phyloP scores from a whole-genome alignment of 495 filamentous ascomycete genomes.

The Talaromyces ruber region DNA sequence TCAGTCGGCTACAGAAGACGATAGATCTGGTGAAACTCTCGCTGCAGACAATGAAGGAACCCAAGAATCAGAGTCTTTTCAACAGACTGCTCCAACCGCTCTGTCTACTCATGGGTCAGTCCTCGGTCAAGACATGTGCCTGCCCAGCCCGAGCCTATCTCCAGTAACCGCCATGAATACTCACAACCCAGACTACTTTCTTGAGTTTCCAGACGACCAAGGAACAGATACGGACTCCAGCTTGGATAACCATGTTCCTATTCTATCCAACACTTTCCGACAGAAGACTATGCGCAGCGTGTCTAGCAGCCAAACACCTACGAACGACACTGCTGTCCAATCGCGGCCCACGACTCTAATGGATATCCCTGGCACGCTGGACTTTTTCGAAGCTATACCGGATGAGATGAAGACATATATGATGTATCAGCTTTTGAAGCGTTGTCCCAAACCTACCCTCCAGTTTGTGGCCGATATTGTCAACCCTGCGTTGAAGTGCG shows the following conservation, averaged over 20 bases:
- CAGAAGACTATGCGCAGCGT: constrained; percentile 10
- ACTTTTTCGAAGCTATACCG: constrained; percentile 85
- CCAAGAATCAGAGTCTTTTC: constrained; percentile 9
- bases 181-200: constrained; percentile 35
- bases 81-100: constrained; percentile 20
- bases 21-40: constrained; percentile 4
- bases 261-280: constrained; percentile 15
- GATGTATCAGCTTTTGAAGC: constrained; percentile 88
- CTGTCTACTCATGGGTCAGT: constrained; percentile 44
- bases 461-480: constrained; percentile 88
- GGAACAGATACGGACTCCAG: constrained; percentile 39
- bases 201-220: constrained; percentile 34
- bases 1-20: neutral
- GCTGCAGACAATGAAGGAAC: constrained; percentile 4
- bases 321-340: constrained; percentile 8
- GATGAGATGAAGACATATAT: constrained; percentile 83
- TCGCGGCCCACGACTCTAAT: constrained; percentile 40
- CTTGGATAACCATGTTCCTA: constrained; percentile 27
- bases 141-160: constrained; percentile 91
- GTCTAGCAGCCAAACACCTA: constrained; percentile 2
- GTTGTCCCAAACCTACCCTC: constrained; percentile 83
- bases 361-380: constrained; percentile 76
- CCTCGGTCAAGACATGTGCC: constrained; percentile 74
- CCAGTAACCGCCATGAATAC: constrained; percentile 77
- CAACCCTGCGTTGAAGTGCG: constrained; percentile 93